phyloP scores from a whole-genome alignment of 805 yeast genomes.

The Saccharomycopsis malanga region DNA sequence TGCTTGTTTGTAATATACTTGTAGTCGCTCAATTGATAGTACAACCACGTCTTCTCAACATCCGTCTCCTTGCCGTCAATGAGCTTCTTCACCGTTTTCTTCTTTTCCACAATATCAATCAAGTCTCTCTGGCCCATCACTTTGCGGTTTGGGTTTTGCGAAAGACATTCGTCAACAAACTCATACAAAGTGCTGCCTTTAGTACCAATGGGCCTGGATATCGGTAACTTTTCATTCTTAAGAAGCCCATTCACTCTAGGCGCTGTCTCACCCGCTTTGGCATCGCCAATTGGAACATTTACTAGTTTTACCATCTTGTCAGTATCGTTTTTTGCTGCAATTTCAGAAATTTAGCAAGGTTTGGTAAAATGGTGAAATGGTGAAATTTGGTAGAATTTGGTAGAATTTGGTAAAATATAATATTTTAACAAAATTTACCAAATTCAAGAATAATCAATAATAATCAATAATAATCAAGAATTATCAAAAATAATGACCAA shows the following conservation, averaged over 20 bases:
- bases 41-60: conserved; percentile 83
- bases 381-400: no score
- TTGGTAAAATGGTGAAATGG: no score
- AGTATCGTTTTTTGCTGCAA: no score
- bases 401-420: no score
- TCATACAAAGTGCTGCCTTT: conserved; percentile 67
- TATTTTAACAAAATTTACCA: no score
- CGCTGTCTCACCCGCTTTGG: conserved; percentile 71
- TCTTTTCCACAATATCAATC: conserved; percentile 67
- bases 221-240: conserved; percentile 39
- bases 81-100: conserved; percentile 62
- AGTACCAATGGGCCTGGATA: conserved; percentile 56
- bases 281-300: conserved; percentile 61
- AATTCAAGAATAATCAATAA: no score
- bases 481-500: no score
- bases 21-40: conserved; percentile 72
- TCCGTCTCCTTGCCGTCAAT: conserved; percentile 68
- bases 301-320: conserved; percentile 24
- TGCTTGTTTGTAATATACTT: conserved; percentile 56
- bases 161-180: conserved; percentile 53
- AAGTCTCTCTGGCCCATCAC: conserved; percentile 78
- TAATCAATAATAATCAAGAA: no score
- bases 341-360: no score
- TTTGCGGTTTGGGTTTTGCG: conserved; percentile 43
- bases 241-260: conserved; percentile 62